Evolutionary conservation across 208 protist genomes (phyloP), one percentile per base, ranked within the genome.

Genomic region (Blechomonas ayalai): DNA sequence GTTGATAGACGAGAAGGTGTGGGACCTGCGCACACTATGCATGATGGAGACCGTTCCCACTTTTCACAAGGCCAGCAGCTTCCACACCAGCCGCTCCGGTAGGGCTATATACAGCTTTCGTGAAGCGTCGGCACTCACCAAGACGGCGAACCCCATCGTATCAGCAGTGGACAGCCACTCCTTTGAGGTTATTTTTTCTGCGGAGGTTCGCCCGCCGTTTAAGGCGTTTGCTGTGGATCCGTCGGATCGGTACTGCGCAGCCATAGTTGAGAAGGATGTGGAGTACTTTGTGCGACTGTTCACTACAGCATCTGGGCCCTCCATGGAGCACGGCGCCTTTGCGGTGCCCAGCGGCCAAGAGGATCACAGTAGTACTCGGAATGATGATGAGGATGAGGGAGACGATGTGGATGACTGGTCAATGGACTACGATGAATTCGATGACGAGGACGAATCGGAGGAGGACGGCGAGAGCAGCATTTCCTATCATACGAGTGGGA

Each of bases 1-100:
- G 24, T 61, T 93, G 24, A 80, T 93, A 32, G 85, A 93, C 46
- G 76, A 93, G 38, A 73, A 74, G 39, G 70, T 93, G 25, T 93
- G 85, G 82, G 85, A 93, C 52, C 62, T 93, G 52, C 74, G 85
- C 8, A 79, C 67, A 5, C 65, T 70, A 45, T 57, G 67, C 20
- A 88, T 93, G 45, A 40, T 90, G 19, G 65, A 82, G 24, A 90
- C 81, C 2, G 66, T 88, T 22, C 72, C 77, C 6, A 45, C 60
- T 7, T 82, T 93, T 46, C 70, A 74, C 33, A 75, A 84, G 34
- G 76, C 72, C n/a, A 82, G 49, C 44, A 81, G 67, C 51, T 90
- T 90, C 45, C 72, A 88, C 36, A 65, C 52, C 31, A 80, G 59
- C 16, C 41, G 43, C 23, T 48, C 48, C 18, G 75, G 75, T 3